Base-by-base conservation (phyloP, 2,329 filamentous ascomycete species). In the Trichoderma sp. region DNA sequence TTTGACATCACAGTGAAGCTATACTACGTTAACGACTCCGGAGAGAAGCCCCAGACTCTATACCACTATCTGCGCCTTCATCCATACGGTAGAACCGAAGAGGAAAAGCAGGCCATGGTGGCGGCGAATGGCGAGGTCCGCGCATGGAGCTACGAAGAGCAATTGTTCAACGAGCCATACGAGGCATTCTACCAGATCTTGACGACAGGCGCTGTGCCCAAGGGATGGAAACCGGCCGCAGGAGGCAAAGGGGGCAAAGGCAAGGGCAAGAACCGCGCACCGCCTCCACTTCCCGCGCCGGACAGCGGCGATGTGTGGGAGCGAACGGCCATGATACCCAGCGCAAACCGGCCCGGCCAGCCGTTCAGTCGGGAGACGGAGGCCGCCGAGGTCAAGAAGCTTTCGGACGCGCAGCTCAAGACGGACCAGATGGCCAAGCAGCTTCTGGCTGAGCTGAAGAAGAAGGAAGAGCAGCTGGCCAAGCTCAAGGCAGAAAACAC, bases 81-180 rank as follows among this genome's bases (percentile, higher is more conserved):
- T 77, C 93, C 95, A 3, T 99, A 95, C 79, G 94, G 94, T 19
- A 86, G 93, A 69, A 92, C 89, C 74, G 92, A 96, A 75, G 90
- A 88, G 66, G 89, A 91, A 78, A 92, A 86, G 76, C 86, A 88
- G 73, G 83, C 83, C 71, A 87, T 85, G 87, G 80, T 85, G 70
- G 79, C 77, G 65, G 88, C 83, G 80, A 87, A 81, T 81, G 88
- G 82, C 73, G 85, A 91, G 75, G 89, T 98, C 56, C 83, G 90
- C 37, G 88, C 90, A 62, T 95, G 96, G 86, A 90, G 89, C 70
- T 93, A 97, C 77, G 96, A 99, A 79, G 94, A 97, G 77, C 91
- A 98, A 73, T 87, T 98, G 61, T 99, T 99, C 85, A 98, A 97
- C 81, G 96, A 99, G 80, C 96, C 96, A 0, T 96, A 94, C 75